Conservation (phyloP, 257 asterid species). For the Gynochthodes officinalis region DNA sequence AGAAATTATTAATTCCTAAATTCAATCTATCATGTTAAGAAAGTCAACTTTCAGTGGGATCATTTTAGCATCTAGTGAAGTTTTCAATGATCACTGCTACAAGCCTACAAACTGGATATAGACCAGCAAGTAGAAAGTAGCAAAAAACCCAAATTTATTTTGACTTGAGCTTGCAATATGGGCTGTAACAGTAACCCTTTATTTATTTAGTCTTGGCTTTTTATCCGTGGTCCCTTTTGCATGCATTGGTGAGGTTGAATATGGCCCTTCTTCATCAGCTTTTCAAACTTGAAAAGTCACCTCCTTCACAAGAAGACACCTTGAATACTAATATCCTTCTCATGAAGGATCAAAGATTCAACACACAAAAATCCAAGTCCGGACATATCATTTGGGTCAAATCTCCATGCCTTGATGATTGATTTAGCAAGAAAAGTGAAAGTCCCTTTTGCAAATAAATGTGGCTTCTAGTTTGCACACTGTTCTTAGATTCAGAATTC, state of each 20-base stretch:
- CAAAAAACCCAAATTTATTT: conserved; percentile 3
- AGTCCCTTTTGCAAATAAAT: neutral
- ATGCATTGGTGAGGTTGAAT: conserved; percentile 19
- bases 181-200: neutral
- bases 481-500: too few species aligned
- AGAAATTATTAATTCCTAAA: too few species aligned
- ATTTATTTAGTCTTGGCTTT: neutral
- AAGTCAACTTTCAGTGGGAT: conserved; percentile 9
- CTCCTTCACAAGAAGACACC: neutral
- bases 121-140: neutral
- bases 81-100: conserved; percentile 3
- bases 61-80: neutral
- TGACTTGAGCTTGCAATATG: neutral
- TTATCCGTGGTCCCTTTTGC: conserved; percentile 18
- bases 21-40: neutral
- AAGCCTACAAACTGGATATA: neutral
- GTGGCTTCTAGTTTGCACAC: neutral
- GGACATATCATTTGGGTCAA: conserved; percentile 15
- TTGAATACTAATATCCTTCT: neutral
- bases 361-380: conserved; percentile 7
- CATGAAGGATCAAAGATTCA: conserved; percentile 4
- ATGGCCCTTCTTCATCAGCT: neutral
- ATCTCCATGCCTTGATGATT: conserved; percentile 1
- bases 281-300: neutral
- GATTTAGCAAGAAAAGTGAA: neutral